Base-by-base conservation (phyloP, 345 rosid genomes). In the Gossypium mustelinum region DNA sequence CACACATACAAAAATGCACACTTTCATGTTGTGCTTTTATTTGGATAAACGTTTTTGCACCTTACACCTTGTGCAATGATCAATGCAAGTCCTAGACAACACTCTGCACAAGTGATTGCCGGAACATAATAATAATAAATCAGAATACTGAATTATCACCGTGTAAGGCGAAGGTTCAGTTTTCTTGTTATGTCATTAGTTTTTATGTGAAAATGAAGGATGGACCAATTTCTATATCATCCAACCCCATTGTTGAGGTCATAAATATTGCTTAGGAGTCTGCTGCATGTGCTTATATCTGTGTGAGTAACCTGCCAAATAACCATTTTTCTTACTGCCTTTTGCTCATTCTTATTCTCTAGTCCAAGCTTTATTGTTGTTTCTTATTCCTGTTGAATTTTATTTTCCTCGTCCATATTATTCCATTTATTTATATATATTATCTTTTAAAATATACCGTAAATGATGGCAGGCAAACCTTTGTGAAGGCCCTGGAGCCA, bases 401-500 rank as follows among this genome's bases (percentile, higher is more conserved):
- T 50, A 4, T 51, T 51, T 14, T 51, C 56, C n/a, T 51, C 16
- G 4, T 51, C 18, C 18, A 51, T 48, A 48, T 48, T 48, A 10
- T 48, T 51, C 41, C 41, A 34, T 7, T 16, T 51, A 7, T 51
- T 51, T 13, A 16, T 51, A 13, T 14, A 17, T 51, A 47, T 60
- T 48, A 17, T 39, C 10, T 73, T 12, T 65, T 12, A 13, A 3
- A 52, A 16, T 68, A 18, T 20, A 16, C 47, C 29, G 41, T 7
- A 64, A 48, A 61, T 67, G 68, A 54, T 18, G 64, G 43, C 76
- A 93, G 98, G 87, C 94, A 93, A 91, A 86, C 79, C 77, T 93
- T 96, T 84, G 98, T 96, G 82, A 96, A 92, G 84, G 86, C 97
- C 48, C 48, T 96, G 71, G 97, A 93, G 85, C 93, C 94, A n/a